Evolutionary conservation across 2,329 filamentous ascomycete genomes (phyloP), one percentile per base, ranked within the genome.

Genomic region (Pseudogymnoascus sp.): DNA sequence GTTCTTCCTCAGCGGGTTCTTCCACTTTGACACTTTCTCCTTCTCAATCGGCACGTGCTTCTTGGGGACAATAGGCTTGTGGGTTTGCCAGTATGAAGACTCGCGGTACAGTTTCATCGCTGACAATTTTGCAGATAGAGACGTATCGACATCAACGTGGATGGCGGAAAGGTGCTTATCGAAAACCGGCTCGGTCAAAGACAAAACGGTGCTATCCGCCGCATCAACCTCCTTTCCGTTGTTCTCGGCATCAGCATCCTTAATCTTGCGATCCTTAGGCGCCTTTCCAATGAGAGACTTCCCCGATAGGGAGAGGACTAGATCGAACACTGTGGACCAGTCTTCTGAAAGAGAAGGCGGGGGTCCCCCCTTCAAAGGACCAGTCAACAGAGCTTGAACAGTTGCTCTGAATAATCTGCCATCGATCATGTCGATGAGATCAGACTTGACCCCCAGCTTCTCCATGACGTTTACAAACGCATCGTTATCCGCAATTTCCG

Each of bases 41-140:
- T 80, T 61, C n/a, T 34, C 49, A 56, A 56, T 56, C 72, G 74
- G 5, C 78, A 73, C 56, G 69, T 74, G 1, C 67, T 72, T 12
- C 66, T 78, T 80, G 1, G 71, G 67, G 25, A 82, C 78, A 2
- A 85, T 66, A 0, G 79, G 76, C 25, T 77, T 79, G 36, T 80
- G 77, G 62, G 84, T 86, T 67, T 88, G 85, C 87, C 85, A 89
- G 69, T 89, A 84, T 0, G 76, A 74, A 2, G 80, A 72, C 63
- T 85, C 81, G 64, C 76, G 69, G 67, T 80, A 83, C 14, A 80
- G 68, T 59, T 74, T 75, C 65, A 74, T 67, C 7, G 64, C 46
- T 1, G 68, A 59, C 21, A 70, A 59, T 28, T 65, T 63, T 23
- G 66, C 63, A 1, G 65, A 40, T 18, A 72, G 65, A 23, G 73